These are phyloP conservation scores for Suillus subalutaceus DNA, from an alignment of 768 basidiomycete genomes.

Conservation along the genomic window DNA sequence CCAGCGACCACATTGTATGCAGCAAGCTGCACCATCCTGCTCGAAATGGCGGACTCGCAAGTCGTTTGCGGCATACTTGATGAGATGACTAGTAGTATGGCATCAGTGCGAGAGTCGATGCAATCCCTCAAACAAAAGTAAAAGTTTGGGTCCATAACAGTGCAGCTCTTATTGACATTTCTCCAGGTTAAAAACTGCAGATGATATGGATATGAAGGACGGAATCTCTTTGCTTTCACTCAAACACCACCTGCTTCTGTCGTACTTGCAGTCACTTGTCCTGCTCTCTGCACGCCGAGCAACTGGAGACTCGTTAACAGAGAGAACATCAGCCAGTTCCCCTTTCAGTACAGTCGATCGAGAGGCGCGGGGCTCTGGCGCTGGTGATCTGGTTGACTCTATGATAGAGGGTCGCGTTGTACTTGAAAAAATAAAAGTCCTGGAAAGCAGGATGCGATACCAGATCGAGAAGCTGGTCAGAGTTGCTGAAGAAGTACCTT, in stretches of 20 bases:
- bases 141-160: slow-evolving; percentile 19
- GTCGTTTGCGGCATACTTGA: slow-evolving; percentile 39
- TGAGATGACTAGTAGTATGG: slow-evolving; percentile 65
- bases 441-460: slow-evolving; percentile 89
- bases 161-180: slow-evolving; percentile 19
- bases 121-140: slow-evolving; percentile 60
- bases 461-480: slow-evolving; percentile 94
- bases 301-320: slow-evolving; percentile 62
- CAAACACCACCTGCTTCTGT: slow-evolving; percentile 82
- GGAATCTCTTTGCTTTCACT: slow-evolving; percentile 92
- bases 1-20: neutral
- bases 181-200: slow-evolving; percentile 31
- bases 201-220: slow-evolving; percentile 57
- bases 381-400: slow-evolving; percentile 78
- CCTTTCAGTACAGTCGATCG: slow-evolving; percentile 60
- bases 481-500: slow-evolving; percentile 63
- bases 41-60: slow-evolving; percentile 22
- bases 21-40: neutral
- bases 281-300: slow-evolving; percentile 73
- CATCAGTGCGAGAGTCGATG: slow-evolving; percentile 59
- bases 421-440: slow-evolving; percentile 83
- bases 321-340: slow-evolving; percentile 49
- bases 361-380: slow-evolving; percentile 52
- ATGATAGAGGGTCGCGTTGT: slow-evolving; percentile 81
- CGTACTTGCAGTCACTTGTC: slow-evolving; percentile 83